Percentiles rank a stretch among this genome's conserved stretches.
Evolutionary conservation across 2,329 filamentous ascomycete genomes (phyloP).

Genomic region (Aspergillus luchuensis): DNA sequence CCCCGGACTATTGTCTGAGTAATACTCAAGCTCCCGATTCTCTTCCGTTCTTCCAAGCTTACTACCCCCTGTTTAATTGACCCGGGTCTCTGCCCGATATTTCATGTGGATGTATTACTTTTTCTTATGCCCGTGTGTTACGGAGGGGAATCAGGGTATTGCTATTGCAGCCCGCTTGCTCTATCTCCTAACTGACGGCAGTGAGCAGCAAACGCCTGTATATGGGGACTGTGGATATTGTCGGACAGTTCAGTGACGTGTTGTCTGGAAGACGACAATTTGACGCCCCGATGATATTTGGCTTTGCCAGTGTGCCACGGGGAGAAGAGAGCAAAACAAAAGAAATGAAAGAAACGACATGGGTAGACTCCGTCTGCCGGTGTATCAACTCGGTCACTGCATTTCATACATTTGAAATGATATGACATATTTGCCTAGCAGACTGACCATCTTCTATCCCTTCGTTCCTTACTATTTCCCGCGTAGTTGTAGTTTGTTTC

Average conservation of each 20-base stretch:
- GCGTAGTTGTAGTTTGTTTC: not conserved
- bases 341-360: constrained; percentile 1
- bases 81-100: not conserved
- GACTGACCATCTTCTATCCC: too few species aligned
- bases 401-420: not conserved
- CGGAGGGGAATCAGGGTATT: not conserved
- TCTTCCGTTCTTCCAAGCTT: not conserved
- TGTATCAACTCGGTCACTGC: not conserved
- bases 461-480: not conserved
- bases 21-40: not conserved
- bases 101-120: not conserved
- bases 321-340: not conserved
- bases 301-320: not conserved
- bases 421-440: not conserved
- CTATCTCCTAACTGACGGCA: not conserved
- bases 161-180: not conserved
- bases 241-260: not conserved
- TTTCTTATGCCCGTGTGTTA: not conserved
- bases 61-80: not conserved
- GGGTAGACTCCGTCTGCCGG: not conserved
- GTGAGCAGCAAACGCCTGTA: not conserved
- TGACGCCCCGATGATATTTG: not conserved
- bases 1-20: not conserved
- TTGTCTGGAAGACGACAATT: not conserved
- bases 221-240: not conserved